Evolutionary conservation across 202 grass and related monocot genomes (phyloP), one percentile per base, ranked within the genome.

Genomic region (Bolboschoenoplectus hybrid): DNA sequence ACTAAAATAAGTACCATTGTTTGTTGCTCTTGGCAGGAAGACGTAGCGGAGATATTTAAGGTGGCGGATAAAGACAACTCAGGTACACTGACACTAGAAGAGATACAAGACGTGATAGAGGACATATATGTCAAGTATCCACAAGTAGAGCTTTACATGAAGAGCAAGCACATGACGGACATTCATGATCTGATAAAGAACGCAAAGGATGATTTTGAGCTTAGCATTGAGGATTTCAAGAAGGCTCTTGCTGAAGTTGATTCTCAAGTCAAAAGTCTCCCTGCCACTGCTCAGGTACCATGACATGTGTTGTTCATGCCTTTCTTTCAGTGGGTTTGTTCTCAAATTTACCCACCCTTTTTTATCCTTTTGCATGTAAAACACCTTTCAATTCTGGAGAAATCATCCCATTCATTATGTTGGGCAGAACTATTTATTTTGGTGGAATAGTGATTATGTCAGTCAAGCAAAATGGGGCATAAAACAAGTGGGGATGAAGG

Each of bases 221-320:
- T 98, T 67, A 69, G 94, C 81, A 95, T 95, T 87, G 96, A 98
- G 87, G 91, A 95, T 79, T 98, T 98, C 85, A 98, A 95, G 91
- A 95, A 91, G 17, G 93, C 93, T 75, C 75, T 95, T 47, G 63
- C 68, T 63, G 80, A 94, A 61, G 96, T 94, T 6, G 96, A 98
- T 89, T 93, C 96, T 51, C 85, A 95, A 88, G 90, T 98, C 20
- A 98, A 98, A 87, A 92, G 74, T 83, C 86, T 88, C 87, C 96
- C 96, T 47, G 93, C 96, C 39, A 98, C 96, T 60, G 96, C 96
- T 83, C 96, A 98, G 96, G 93, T 98, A 88, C 1, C 17, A 36
- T 20, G 53, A 56, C 72, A 9, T 58, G 49, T 16, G 16, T 79
- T 79, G 19, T 58, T 11, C 79, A 56, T 55, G 41, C 67, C 84